Base-by-base conservation (phyloP, 768 basidiomycete species). In the Tricholoma hemisulphureum region DNA sequence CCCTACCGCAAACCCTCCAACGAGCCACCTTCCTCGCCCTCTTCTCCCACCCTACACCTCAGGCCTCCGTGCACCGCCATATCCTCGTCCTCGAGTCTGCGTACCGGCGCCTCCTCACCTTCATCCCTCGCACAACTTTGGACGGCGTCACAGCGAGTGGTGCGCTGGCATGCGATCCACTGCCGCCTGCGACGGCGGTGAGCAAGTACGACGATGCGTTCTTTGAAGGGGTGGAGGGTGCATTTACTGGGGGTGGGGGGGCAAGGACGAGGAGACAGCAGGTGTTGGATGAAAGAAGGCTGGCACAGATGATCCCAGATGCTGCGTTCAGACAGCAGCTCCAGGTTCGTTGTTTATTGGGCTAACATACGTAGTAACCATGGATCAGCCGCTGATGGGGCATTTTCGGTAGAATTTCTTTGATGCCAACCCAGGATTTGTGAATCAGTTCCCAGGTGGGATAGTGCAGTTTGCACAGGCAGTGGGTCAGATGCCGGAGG, bases 151-250 rank as follows among this genome's bases (percentile, higher is more conserved):
- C 84, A 55, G 79, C 28, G 26, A 28, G 28, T 8, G n/a, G 26
- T n/a, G 26, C 83, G 6, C 75, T 91, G 59, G 84, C 88, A 8
- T 97, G 88, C 63, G 96, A 98, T 66, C 95, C 95, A 0, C 75
- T 96, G 2, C 93, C 95, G 0, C 95, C 95, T 0, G 73, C 72
- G 6, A 79, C 80, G 1, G 72, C 80, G 2, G 65, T 84, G 2
- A 88, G 79, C 31, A 67, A 64, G 37, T 97, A 97, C 71, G 80
- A 93, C 60, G 74, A 80, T 3, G 70, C 69, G n/a, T 97, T 95
- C 73, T 95, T 98, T 75, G 74, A 71, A 14, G 83, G 84, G 2
- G 74, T 79, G 3, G 85, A 86, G 52, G 86, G 88, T 61, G 55
- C 76, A 14, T 76, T 82, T 51, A 67, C 75, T 4, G 7, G 20